Base-by-base conservation (phyloP, 345 rosid genomes). In the Pugionium cornutum region DNA sequence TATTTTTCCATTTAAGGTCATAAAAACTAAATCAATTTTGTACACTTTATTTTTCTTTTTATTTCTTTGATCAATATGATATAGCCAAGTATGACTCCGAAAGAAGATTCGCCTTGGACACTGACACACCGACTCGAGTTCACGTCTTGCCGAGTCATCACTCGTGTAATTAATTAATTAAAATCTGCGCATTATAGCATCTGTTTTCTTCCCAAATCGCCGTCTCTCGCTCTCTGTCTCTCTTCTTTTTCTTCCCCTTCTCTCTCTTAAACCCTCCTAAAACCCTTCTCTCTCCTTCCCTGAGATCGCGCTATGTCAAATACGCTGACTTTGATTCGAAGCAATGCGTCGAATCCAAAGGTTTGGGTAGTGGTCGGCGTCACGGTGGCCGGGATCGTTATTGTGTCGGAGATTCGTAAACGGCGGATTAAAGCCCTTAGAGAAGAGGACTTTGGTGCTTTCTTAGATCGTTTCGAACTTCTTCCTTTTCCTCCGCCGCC, bases 401-500 rank as follows among this genome's bases (percentile, higher is more conserved):
- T 86, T 41, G 44, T 86, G 45, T 84, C 90, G 7, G 98, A 89
- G 83, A 77, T 89, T 3, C 78, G 79, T 42, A 78, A 88, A 67
- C 85, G 90, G 32, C 72, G 89, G 60, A 81, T 76, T 56, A 85
- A 67, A 50, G 69, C 62, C 4, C 76, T 67, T 58, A 53, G 72
- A 78, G 71, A 67, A 10, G 80, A 68, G 34, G 92, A 88, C 77
- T 89, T 84, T 35, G 91, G 96, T 27, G 97, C 96, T 58, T 89
- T 92, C 53, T 36, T 92, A 26, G 76, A 86, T 70, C 84, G 84
- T 59, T 81, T 92, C 57, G 83, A 84, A 74, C 81, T 89, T 11
- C 75, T 82, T 66, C 91, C 96, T 33, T 84, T 77, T 36, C 86
- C 97, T 69, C 97, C 85, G 63, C 92, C 88, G 34, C 91, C 96